Evolutionary conservation across 345 rosid species (phyloP), one percentile per base, ranked within the genome.

Genomic region (Salix exigua): DNA sequence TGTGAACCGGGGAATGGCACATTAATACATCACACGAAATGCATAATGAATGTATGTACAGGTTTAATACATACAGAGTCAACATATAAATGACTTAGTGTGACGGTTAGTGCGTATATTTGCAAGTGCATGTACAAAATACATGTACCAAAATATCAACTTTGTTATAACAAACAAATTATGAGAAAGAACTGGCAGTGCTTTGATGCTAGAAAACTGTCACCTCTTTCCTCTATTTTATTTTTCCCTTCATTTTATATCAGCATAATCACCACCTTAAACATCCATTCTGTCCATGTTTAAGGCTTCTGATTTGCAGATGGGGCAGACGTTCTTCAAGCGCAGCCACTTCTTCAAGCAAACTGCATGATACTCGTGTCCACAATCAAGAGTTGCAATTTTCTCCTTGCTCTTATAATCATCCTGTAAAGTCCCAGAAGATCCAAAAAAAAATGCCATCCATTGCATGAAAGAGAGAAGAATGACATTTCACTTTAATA

Each of bases 301-400:
- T 84, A 91, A 75, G 71, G 93, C 98, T 86, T 94, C 91, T 4
- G 90, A 85, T 85, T 94, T 94, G 88, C 98, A 94, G 83, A 92
- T 83, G 25, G 98, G 97, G 82, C 97, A 94, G 31, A 88, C 84
- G 66, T 90, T 94, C 90, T 94, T 94, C 76, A 92, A 82, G 8
- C 85, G 79, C 77, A 94, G 88, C 98, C 98, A 94, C 80, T 89
- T 92, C 89, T 82, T 89, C 87, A 94, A 86, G 88, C 98, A 94
- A 75, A 80, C 86, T 62, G 87, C 88, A 64, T 94, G 98, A 84
- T 92, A 92, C 58, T 88, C 90, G 1, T 94, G 98, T 42, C 85
- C 93, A 64, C 98, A 94, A 79, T 84, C 85, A 75, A 94, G 90
- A 38, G 78, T 83, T 71, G 91, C 97, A 25, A 92, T 83, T 81